phyloP scores from a whole-genome alignment of 1,139 yeast genomes.

The Suhomyces choctaworum region DNA sequence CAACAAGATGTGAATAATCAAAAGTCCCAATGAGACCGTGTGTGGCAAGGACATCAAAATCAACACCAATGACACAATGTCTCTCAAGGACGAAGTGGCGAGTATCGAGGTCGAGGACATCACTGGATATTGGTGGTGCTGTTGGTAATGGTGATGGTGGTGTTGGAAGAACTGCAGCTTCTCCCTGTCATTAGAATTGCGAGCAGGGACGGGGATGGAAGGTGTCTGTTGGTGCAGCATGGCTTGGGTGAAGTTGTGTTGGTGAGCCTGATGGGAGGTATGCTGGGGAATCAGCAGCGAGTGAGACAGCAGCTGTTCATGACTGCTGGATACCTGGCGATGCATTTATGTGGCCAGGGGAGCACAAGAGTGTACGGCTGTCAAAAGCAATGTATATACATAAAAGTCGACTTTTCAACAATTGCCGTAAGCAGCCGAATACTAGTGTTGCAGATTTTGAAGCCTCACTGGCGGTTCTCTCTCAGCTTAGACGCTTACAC shows the following conservation, averaged over 20 bases:
- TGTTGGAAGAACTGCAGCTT: conserved; percentile 5
- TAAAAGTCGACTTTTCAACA: conserved; percentile 2
- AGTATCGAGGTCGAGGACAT: conserved; percentile 12
- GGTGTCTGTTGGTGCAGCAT: not conserved
- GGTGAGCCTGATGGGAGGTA: conserved; percentile 5
- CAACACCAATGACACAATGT: conserved; percentile 45
- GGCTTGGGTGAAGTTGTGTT: not conserved
- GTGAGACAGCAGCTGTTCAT: conserved; percentile 9
- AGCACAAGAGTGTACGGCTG: conserved; percentile 2
- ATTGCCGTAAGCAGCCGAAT: not conserved
- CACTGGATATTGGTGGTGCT: conserved; percentile 14
- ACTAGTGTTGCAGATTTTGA: conserved; percentile 4
- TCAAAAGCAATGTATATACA: conserved; percentile 4
- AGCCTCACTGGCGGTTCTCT: conserved; percentile 6
- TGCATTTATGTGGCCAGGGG: conserved; percentile 9
- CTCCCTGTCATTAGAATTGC: conserved; percentile 5
- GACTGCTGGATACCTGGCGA: conserved; percentile 7
- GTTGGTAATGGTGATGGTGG: conserved; percentile 13
- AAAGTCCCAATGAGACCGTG: conserved; percentile 38
- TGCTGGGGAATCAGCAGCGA: conserved; percentile 9
- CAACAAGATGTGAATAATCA: conserved; percentile 40
- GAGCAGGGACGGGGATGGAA: too few relatives aligned
- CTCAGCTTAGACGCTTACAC: conserved; percentile 1
- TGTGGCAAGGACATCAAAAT: conserved; percentile 44
- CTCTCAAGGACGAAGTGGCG: conserved; percentile 42